phyloP scores from a whole-genome alignment of 441 rosid species.

The Theobroma grandiflorum region DNA sequence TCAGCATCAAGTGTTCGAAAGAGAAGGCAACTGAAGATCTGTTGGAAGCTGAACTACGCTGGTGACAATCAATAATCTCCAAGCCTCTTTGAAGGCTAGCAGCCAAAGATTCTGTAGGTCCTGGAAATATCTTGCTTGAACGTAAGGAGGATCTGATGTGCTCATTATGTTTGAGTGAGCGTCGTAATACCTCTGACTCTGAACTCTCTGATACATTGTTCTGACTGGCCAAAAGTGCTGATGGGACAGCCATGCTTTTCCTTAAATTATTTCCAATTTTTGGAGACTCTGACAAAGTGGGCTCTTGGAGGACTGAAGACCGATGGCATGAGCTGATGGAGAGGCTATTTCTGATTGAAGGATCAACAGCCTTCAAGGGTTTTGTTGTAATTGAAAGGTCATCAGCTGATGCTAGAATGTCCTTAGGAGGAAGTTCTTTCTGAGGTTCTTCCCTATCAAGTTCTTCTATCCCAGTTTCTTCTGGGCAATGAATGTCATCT shows the following conservation, averaged over 20 bases:
- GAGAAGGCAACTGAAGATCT: conserved; percentile 80
- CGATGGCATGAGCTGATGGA: conserved; percentile 60
- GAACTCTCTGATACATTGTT: conserved; percentile 53
- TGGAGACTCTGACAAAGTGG: conserved; percentile 87
- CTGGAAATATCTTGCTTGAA: conserved; percentile 68
- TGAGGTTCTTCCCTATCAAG: conserved; percentile 39
- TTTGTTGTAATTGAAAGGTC: conserved; percentile 28
- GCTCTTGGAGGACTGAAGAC: conserved; percentile 76
- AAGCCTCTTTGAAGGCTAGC: conserved; percentile 93
- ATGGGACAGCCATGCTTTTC: conserved; percentile 65
- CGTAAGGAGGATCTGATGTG: conserved; percentile 70
- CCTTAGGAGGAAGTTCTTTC: conserved; percentile 34
- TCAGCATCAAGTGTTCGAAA: conserved; percentile 74
- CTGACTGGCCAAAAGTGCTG: conserved; percentile 60
- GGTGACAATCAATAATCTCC: conserved; percentile 81
- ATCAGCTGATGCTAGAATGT: conserved; percentile 38
- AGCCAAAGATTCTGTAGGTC: conserved; percentile 85
- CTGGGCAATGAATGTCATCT: conserved; percentile 57
- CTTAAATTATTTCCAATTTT: conserved; percentile 70
- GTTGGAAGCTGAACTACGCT: conserved; percentile 57
- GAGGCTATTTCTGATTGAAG: conserved; percentile 53
- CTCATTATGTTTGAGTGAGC: conserved; percentile 58
- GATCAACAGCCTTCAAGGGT: conserved; percentile 40
- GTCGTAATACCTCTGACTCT: conserved; percentile 37
- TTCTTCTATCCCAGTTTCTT: conserved; percentile 57